Percentiles rank a stretch among this genome's conserved stretches.
These are phyloP conservation scores for Cinnamomum chago DNA, from an alignment of 164 flowering plant genomes.

Conservation along the genomic window DNA sequence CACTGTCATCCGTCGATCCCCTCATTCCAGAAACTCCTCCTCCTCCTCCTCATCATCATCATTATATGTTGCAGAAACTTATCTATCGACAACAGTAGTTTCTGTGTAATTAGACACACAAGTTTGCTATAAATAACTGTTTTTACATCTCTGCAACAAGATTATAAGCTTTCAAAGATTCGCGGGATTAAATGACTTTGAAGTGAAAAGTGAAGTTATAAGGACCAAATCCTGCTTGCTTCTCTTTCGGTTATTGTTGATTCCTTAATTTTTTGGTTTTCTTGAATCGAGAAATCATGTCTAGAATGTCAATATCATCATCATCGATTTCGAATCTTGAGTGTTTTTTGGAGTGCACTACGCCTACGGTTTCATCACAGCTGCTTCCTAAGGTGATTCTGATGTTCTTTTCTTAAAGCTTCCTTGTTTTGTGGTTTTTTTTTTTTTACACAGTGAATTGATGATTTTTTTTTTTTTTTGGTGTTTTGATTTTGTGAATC, in stretches of 20 bases:
- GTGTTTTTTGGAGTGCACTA: constrained; percentile 13
- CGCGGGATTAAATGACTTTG: neutral
- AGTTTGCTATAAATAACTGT: neutral
- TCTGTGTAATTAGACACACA: neutral
- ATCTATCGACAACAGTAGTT: neutral
- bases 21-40: neutral
- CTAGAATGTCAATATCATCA: neutral
- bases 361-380: constrained; percentile 10
- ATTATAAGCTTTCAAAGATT: neutral
- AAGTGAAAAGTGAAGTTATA: neutral
- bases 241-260: too few relatives aligned
- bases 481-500: constrained; percentile 2
- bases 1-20: neutral
- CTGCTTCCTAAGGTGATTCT: constrained; percentile 12
- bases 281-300: neutral
- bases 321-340: constrained; percentile 11
- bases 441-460: neutral
- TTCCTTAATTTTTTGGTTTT: neutral
- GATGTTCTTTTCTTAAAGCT: neutral
- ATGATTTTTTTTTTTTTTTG: neutral
- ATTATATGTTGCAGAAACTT: neutral
- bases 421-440: neutral
- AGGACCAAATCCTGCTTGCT: too few relatives aligned
- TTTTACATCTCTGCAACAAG: too few relatives aligned
- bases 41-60: too few relatives aligned